Conservation (phyloP, 352 stramenopile genomes). For the Phytophthora palmivora region DNA sequence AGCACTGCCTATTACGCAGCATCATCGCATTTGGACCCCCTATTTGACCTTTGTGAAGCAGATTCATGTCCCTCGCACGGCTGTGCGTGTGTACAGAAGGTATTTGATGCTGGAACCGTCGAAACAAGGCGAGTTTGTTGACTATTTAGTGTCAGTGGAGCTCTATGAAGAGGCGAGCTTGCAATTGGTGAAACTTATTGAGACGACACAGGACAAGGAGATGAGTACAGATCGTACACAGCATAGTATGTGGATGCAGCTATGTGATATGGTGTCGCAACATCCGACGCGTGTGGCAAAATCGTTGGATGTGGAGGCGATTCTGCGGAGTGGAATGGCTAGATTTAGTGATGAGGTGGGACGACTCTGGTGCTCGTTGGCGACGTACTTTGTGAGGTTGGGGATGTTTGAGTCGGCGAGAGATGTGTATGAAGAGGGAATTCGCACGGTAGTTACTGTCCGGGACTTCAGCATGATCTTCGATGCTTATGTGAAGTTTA, state of each 20-base stretch:
- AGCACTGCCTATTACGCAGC: slow-evolving; percentile 97
- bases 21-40: slow-evolving; percentile 95
- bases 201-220: slow-evolving; percentile 58
- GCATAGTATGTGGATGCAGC: slow-evolving; percentile 97
- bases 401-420: slow-evolving; percentile 97
- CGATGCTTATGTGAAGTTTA: slow-evolving; percentile 98
- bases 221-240: slow-evolving; percentile 61
- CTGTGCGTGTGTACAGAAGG: slow-evolving; percentile 86
- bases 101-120: slow-evolving; percentile 89
- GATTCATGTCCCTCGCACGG: slow-evolving; percentile 76
- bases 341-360: slow-evolving; percentile 97
- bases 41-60: slow-evolving; percentile 93
- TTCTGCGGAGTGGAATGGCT: slow-evolving; percentile 94
- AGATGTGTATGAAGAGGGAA: slow-evolving; percentile 96
- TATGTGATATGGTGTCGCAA: slow-evolving; percentile 96
- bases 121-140: slow-evolving; percentile 76
- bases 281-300: slow-evolving; percentile 92
- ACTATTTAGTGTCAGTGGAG: slow-evolving; percentile 76
- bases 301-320: slow-evolving; percentile 94
- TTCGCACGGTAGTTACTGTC: slow-evolving; percentile 75
- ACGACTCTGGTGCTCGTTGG: slow-evolving; percentile 97
- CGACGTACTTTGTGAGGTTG: slow-evolving; percentile 97
- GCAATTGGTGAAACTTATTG: slow-evolving; percentile 84
- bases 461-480: slow-evolving; percentile 99
- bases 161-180: slow-evolving; percentile 85